These are phyloP conservation scores for Fusarium sp. DNA, from an alignment of 2,329 filamentous ascomycete species.

Conservation along the genomic window DNA sequence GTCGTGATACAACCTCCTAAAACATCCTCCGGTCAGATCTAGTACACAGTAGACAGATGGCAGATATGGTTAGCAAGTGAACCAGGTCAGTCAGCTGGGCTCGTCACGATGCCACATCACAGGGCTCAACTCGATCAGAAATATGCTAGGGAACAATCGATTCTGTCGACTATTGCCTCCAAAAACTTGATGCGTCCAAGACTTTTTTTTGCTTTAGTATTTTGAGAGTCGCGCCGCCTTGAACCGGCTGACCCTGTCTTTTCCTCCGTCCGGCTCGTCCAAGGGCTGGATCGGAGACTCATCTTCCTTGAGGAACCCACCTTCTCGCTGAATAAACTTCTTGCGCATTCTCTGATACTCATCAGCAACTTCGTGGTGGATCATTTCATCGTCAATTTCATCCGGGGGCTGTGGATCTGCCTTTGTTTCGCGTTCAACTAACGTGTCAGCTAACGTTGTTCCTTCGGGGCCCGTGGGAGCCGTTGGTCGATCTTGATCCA, in stretches of 20 bases:
- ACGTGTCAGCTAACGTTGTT: slow-evolving; percentile 64
- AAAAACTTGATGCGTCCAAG: slow-evolving; percentile 17
- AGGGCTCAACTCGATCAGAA: slow-evolving; percentile 9
- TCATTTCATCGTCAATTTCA: slow-evolving; percentile 72
- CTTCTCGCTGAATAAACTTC: slow-evolving; percentile 80
- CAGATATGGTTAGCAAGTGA: slow-evolving; percentile 19
- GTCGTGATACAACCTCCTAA: not conserved
- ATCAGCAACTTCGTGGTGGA: slow-evolving; percentile 78
- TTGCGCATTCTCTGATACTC: slow-evolving; percentile 87
- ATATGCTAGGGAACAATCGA: slow-evolving; percentile 42
- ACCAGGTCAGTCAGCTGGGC: not conserved
- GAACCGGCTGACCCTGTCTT: slow-evolving; percentile 73
- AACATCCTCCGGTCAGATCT: not conserved
- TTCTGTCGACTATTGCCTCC: slow-evolving; percentile 40
- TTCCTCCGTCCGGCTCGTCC: slow-evolving; percentile 69
- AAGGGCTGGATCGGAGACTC: slow-evolving; percentile 72
- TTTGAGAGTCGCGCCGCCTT: slow-evolving; percentile 71
- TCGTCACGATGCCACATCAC: slow-evolving; percentile 38
- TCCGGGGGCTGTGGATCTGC: slow-evolving; percentile 56
- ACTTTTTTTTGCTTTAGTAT: slow-evolving; percentile 48
- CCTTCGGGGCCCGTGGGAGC: slow-evolving; percentile 61
- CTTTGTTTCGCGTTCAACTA: slow-evolving; percentile 62
- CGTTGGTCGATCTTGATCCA: slow-evolving; percentile 49
- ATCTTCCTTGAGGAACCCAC: slow-evolving; percentile 78
- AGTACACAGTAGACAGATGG: not conserved